Conservation (phyloP, 768 basidiomycete genomes). For the Xerocomellus intermedius region DNA sequence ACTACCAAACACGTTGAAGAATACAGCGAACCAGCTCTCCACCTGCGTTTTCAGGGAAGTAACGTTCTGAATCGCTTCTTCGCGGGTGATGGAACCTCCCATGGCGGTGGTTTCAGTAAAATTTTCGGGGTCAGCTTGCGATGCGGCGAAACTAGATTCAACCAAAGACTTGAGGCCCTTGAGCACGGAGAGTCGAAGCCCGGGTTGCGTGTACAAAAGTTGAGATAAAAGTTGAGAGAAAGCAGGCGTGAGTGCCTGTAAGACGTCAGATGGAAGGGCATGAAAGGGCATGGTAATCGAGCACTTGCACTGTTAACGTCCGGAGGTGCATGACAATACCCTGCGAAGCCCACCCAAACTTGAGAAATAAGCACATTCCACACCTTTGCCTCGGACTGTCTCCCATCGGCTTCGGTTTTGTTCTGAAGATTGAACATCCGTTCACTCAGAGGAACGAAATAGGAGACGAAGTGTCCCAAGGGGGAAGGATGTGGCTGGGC, state of each 20-base stretch:
- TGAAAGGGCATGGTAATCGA: not conserved
- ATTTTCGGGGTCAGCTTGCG: slow-evolving; percentile 34
- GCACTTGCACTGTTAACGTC: slow-evolving; percentile 66
- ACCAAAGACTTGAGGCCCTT: slow-evolving; percentile 79
- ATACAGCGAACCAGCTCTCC: slow-evolving; percentile 91
- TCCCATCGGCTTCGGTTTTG: slow-evolving; percentile 69
- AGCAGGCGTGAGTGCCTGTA: slow-evolving; percentile 65
- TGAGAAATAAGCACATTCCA: slow-evolving; percentile 94
- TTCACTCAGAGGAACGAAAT: slow-evolving; percentile 94
- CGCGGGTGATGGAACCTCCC: slow-evolving; percentile 43
- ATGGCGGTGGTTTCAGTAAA: slow-evolving; percentile 26
- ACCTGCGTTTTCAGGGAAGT: slow-evolving; percentile 71
- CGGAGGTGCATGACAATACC: slow-evolving; percentile 82
- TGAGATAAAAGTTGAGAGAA: slow-evolving; percentile 93
- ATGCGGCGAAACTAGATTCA: slow-evolving; percentile 67
- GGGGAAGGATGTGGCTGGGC: slow-evolving; percentile 77
- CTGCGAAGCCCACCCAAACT: slow-evolving; percentile 88
- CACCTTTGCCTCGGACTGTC: slow-evolving; percentile 85
- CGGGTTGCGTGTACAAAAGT: slow-evolving; percentile 85
- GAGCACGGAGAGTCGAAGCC: slow-evolving; percentile 79
- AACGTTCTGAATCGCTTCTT: slow-evolving; percentile 65
- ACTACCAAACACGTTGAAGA: slow-evolving; percentile 95
- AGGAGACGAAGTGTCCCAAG: slow-evolving; percentile 79
- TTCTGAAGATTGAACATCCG: slow-evolving; percentile 87
- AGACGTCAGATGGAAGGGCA: slow-evolving; percentile 1